Percentiles rank a stretch among this genome's conserved stretches.
These are phyloP conservation scores for Clonostachys chloroleuca DNA, from an alignment of 2,329 filamentous ascomycete species.

Conservation along the genomic window DNA sequence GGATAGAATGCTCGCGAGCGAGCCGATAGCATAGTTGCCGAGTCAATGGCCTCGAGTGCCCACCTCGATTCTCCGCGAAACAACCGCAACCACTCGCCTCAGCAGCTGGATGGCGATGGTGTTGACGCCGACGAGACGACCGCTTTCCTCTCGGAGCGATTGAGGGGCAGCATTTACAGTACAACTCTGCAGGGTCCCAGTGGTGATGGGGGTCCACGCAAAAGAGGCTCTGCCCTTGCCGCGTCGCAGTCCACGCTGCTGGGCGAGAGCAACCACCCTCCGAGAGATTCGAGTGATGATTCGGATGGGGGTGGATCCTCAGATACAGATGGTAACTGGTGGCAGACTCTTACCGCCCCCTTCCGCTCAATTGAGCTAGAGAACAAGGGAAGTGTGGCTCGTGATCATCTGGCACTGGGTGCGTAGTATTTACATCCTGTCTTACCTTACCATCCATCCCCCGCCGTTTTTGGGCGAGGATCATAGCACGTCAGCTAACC, in stretches of 20 bases:
- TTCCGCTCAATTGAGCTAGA: constrained; percentile 69
- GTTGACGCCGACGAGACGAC: constrained; percentile 32
- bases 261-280: neutral
- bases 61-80: constrained; percentile 3
- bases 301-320: constrained; percentile 12
- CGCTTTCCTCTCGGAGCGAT: constrained; percentile 1
- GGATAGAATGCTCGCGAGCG: constrained; percentile 34
- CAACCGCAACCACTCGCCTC: neutral
- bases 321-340: constrained; percentile 33
- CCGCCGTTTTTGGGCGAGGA: neutral
- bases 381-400: constrained; percentile 79
- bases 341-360: constrained; percentile 38
- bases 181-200: neutral
- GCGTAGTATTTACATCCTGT: constrained; percentile 9
- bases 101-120: constrained; percentile 1
- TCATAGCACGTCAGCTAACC: neutral
- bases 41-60: constrained; percentile 7
- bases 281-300: constrained; percentile 5
- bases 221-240: neutral
- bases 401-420: constrained; percentile 80
- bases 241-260: neutral
- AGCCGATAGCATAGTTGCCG: constrained; percentile 30
- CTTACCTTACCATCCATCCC: too few species aligned
- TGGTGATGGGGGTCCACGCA: neutral
- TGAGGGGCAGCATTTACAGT: constrained; percentile 1